These are phyloP conservation scores for Hypoxylon rickii DNA, from an alignment of 495 filamentous ascomycete species.

Conservation along the genomic window DNA sequence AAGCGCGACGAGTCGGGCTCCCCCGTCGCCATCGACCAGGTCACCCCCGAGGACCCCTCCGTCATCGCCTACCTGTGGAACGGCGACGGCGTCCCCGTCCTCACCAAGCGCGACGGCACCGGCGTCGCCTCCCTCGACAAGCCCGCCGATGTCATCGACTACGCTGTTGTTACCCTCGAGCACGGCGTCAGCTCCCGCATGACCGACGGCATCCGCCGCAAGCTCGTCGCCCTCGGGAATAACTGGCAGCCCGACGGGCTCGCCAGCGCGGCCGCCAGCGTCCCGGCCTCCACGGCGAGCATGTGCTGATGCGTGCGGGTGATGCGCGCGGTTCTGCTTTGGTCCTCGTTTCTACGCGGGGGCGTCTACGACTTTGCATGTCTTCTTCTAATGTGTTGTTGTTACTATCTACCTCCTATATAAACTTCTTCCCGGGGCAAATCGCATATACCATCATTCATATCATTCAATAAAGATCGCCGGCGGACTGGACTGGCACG, in stretches of 20 bases:
- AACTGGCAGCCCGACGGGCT: constrained; percentile 39
- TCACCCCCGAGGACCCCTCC: constrained; percentile 43
- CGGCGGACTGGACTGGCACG: no score
- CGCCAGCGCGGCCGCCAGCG: constrained; percentile 1
- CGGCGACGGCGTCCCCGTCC: constrained; percentile 42
- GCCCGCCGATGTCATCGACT: constrained; percentile 48
- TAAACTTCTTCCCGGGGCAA: background rate
- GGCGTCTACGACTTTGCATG: background rate
- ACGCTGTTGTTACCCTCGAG: constrained; percentile 52
- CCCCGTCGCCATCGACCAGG: constrained; percentile 45
- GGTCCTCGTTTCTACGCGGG: constrained; percentile 5
- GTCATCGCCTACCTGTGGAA: constrained; percentile 47
- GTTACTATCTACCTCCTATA: background rate
- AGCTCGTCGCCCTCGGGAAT: constrained; percentile 42
- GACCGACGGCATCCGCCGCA: constrained; percentile 53
- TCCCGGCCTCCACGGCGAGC: background rate
- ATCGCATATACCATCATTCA: constrained; percentile 1
- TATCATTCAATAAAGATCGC: no score
- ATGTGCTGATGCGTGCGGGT: no score
- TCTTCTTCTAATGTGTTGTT: background rate
- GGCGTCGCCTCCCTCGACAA: constrained; percentile 41
- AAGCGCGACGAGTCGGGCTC: constrained; percentile 23
- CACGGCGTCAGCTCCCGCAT: constrained; percentile 46
- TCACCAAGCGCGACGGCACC: constrained; percentile 39
- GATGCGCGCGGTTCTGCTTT: no score